These are phyloP conservation scores for Tetrapisispora fleetii DNA, from an alignment of 805 yeast species.

Conservation along the genomic window DNA sequence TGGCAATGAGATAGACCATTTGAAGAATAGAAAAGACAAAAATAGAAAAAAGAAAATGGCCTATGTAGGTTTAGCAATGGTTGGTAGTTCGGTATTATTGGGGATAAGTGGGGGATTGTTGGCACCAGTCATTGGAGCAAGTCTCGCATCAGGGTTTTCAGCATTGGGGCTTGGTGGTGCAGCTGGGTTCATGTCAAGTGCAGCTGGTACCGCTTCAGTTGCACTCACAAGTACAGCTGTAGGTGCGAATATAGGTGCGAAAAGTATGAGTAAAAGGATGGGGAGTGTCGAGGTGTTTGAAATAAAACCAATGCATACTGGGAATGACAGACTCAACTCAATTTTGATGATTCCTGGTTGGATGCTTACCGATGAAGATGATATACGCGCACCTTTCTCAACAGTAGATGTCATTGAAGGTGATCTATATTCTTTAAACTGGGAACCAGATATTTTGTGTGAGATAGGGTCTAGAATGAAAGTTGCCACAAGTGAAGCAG, in stretches of 20 bases:
- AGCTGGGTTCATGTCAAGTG: constrained; percentile 87
- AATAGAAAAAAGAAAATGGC: constrained; percentile 60
- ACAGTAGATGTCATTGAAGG: constrained; percentile 98
- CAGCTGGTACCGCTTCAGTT: constrained; percentile 91
- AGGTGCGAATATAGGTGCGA: constrained; percentile 82
- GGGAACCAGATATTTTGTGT: constrained; percentile 97
- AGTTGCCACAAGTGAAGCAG: constrained; percentile 86
- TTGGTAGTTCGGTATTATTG: constrained; percentile 92
- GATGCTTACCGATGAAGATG: constrained; percentile 94
- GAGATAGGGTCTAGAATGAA: constrained; percentile 94
- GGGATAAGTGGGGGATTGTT: constrained; percentile 92
- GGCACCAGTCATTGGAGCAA: constrained; percentile 98
- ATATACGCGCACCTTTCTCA: constrained; percentile 89
- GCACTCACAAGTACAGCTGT: constrained; percentile 84
- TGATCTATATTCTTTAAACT: constrained; percentile 76
- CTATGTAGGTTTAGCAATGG: constrained; percentile 88
- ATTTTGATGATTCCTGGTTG: constrained; percentile 91
- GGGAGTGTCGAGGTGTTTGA: constrained; percentile 93
- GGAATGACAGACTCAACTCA: constrained; percentile 71
- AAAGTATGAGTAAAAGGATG: constrained; percentile 76
- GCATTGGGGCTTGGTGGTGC: constrained; percentile 95
- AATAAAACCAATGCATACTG: constrained; percentile 79
- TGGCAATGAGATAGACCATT: constrained; percentile 61
- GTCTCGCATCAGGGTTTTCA: constrained; percentile 91
- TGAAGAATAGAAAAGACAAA: constrained; percentile 60